Evolutionary conservation across 1,139 yeast genomes (phyloP).

Genomic region (Martiniozyma asiatica): DNA sequence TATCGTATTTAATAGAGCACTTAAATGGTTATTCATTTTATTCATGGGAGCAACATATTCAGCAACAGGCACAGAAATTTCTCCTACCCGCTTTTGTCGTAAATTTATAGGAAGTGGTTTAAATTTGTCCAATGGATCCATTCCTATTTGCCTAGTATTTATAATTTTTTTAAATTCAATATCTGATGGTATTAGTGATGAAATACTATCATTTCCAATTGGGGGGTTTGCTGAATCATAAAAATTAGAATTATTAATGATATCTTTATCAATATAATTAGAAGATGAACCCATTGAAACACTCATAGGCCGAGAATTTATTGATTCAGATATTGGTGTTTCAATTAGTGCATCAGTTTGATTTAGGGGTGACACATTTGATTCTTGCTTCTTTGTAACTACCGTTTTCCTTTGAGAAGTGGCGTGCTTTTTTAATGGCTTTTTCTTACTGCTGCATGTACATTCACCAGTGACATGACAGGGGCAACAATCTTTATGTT

Average conservation of each 20-base stretch:
- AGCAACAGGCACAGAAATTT: constrained; percentile 31
- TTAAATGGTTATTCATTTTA: constrained; percentile 23
- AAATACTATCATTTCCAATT: constrained; percentile 13
- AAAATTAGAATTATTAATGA: not conserved
- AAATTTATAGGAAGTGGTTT: constrained; percentile 13
- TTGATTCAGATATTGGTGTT: too few species aligned
- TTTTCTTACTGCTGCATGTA: constrained; percentile 38
- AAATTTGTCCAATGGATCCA: constrained; percentile 21
- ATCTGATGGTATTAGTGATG: constrained; percentile 12
- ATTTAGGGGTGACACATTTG: not conserved
- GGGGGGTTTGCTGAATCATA: constrained; percentile 21
- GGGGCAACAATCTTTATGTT: constrained; percentile 36
- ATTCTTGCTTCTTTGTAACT: not conserved
- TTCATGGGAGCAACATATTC: constrained; percentile 28
- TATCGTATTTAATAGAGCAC: constrained; percentile 17
- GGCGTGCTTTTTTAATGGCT: constrained; percentile 8
- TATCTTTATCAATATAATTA: not conserved
- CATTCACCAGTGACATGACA: constrained; percentile 41
- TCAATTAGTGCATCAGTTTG: not conserved
- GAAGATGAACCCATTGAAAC: not conserved
- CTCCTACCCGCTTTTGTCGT: constrained; percentile 25
- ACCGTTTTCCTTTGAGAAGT: not conserved
- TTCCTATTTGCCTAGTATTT: constrained; percentile 19
- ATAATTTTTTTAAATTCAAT: constrained; percentile 2
- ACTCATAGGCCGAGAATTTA: too few species aligned